These are phyloP conservation scores for Aspergillus sclerotialis DNA, from an alignment of 2,329 filamentous ascomycete species.

Conservation along the genomic window DNA sequence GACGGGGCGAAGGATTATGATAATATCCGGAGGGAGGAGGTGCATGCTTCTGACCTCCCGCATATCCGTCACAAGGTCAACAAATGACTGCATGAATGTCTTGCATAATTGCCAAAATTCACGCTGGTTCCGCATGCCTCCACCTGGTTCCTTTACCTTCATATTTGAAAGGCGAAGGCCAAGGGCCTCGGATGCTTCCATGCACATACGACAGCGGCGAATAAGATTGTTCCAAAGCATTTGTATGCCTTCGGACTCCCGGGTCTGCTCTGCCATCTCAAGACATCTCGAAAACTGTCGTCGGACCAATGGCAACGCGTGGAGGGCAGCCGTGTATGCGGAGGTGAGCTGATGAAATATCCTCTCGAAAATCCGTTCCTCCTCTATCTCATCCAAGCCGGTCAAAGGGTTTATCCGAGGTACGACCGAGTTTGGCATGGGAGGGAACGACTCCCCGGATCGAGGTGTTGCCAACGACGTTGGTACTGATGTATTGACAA, in stretches of 20 bases:
- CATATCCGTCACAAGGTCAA: conserved; percentile 42
- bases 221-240: conserved; percentile 66
- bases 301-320: conserved; percentile 63
- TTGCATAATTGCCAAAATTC: conserved; percentile 67
- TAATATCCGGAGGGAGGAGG: conserved; percentile 57
- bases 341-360: conserved; percentile 71
- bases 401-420: conserved; percentile 47
- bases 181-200: conserved; percentile 67
- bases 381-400: conserved; percentile 62
- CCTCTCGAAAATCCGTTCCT: conserved; percentile 73
- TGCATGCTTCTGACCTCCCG: conserved; percentile 41
- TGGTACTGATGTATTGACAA: conserved; percentile 42
- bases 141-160: conserved; percentile 75
- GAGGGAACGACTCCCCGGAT: conserved; percentile 71
- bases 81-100: conserved; percentile 43
- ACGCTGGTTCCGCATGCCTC: conserved; percentile 53
- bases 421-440: conserved; percentile 37
- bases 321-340: conserved; percentile 66
- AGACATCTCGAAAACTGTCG: conserved; percentile 59
- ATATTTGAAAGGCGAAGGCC: conserved; percentile 68
- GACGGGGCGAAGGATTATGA: conserved; percentile 67
- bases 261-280: conserved; percentile 55
- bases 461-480: conserved; percentile 59
- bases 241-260: conserved; percentile 53
- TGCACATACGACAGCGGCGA: conserved; percentile 61